phyloP scores from a whole-genome alignment of 352 stramenopile genomes.

The Phytophthora agathidicida region DNA sequence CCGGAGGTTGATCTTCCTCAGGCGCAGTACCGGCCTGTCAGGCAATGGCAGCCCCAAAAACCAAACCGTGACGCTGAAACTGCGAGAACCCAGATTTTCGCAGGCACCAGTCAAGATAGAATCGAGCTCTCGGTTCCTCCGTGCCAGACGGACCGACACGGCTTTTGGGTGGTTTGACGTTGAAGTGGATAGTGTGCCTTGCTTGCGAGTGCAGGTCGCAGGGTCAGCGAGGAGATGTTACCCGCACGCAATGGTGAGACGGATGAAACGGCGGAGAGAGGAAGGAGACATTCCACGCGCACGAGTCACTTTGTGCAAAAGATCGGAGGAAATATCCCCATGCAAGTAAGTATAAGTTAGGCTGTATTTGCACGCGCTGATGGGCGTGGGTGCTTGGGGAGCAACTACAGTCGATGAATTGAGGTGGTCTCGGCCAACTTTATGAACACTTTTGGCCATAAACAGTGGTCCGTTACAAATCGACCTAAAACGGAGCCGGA shows the following conservation, averaged over 20 bases:
- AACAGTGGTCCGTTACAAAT: background rate
- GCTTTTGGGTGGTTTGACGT: constrained; percentile 3
- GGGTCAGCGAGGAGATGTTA: constrained; percentile 10
- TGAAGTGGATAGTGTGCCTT: constrained; percentile 11
- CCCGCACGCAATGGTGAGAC: constrained; percentile 26
- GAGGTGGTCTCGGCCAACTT: no score
- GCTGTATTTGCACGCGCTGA: no score
- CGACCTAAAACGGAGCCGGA: background rate
- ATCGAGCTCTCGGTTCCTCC: no score
- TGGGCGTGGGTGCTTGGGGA: no score
- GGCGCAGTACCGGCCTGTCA: background rate
- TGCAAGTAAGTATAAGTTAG: no score
- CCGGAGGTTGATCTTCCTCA: background rate
- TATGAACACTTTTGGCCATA: no score
- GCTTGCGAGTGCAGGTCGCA: constrained; percentile 15
- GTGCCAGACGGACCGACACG: no score
- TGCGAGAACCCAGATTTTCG: constrained; percentile 12
- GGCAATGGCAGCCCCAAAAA: background rate
- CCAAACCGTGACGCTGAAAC: constrained; percentile 10
- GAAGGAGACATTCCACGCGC: background rate
- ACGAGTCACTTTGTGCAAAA: background rate
- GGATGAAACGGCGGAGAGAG: constrained; percentile 6
- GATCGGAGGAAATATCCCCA: no score
- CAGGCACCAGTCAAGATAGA: background rate
- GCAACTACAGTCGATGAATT: no score